Evolutionary conservation across 768 basidiomycete genomes (phyloP), one percentile per base, ranked within the genome.

Genomic region (Hemileccinum impolitum): DNA sequence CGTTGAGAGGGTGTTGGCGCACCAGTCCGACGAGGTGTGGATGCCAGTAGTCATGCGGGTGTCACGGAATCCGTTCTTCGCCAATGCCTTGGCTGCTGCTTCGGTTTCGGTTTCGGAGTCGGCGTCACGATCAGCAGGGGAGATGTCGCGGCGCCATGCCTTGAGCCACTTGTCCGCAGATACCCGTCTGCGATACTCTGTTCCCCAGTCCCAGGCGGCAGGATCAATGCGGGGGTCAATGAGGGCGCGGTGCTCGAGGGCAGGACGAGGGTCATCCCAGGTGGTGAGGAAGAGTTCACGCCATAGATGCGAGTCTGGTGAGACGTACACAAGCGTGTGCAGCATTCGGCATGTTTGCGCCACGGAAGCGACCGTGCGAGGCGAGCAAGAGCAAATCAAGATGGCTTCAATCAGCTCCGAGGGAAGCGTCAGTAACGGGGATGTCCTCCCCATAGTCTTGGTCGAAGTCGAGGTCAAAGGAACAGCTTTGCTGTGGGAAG

Each of bases 251-350:
- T 70, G 61, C 25, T 53, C 48, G 25, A 66, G 53, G 7, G 68
- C 69, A 11, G 60, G 56, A 28, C 76, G 63, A 0, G 79, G 79
- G 47, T 80, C 77, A 48, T 80, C 79, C 59, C 78, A 81, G 2
- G 63, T 66, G 1, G 69, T 59, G 19, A 80, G 69, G 57, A 75
- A 81, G 28, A 79, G 64, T 32, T 71, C 68, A 21, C 75, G 62
- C 80, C 79, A 81, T 25, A 79, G 61, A 53, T 74, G 68, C 25
- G 67, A 55, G 50, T 72, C 65, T 0, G 60, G 50, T 0, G 67
- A 60, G 10, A 46, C 43, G 46, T 74, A 69, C 13, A 78, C 64
- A 23, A 78, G 63, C 12, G 59, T 54, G 41, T 57, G 59, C 38
- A 77, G 50, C n/a, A 51, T 54, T 14, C 53, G 59, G 47, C 70